phyloP scores from a whole-genome alignment of 2,329 filamentous ascomycete genomes.

The Arthrobotrys musiformis region DNA sequence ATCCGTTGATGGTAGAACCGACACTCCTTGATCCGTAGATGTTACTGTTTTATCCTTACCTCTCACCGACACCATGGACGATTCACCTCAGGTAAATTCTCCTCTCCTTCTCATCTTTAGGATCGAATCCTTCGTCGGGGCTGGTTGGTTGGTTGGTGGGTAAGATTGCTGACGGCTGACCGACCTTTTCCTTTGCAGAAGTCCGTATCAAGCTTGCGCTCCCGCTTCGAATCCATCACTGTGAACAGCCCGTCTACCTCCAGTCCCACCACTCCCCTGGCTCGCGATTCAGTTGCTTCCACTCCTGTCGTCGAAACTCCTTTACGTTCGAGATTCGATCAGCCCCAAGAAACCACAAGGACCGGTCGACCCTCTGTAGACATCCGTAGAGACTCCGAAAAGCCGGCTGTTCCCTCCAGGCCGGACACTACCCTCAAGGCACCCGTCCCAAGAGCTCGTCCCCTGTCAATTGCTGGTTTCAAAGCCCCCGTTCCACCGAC shows the following conservation, averaged over 20 bases:
- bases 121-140: background rate
- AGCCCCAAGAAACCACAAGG: constrained; percentile 56
- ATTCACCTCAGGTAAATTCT: constrained; percentile 47
- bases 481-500: constrained; percentile 55
- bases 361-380: constrained; percentile 57
- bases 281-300: constrained; percentile 61
- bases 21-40: constrained; percentile 39
- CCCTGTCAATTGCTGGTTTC: constrained; percentile 33
- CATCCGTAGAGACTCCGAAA: constrained; percentile 57
- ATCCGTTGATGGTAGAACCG: background rate
- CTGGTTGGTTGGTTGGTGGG: background rate
- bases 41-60: constrained; percentile 5
- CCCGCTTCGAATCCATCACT: constrained; percentile 80
- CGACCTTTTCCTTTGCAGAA: constrained; percentile 63
- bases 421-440: constrained; percentile 35
- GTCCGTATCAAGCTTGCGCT: constrained; percentile 82
- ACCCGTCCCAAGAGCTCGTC: constrained; percentile 39
- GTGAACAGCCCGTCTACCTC: constrained; percentile 62
- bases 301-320: constrained; percentile 61
- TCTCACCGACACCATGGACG: constrained; percentile 46
- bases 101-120: background rate
- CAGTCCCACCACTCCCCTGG: constrained; percentile 45
- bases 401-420: constrained; percentile 36
- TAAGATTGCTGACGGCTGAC: constrained; percentile 10
- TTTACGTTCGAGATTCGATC: constrained; percentile 59